These are phyloP conservation scores for Achaetomiella virescens DNA, from an alignment of 495 filamentous ascomycete genomes.

Conservation along the genomic window DNA sequence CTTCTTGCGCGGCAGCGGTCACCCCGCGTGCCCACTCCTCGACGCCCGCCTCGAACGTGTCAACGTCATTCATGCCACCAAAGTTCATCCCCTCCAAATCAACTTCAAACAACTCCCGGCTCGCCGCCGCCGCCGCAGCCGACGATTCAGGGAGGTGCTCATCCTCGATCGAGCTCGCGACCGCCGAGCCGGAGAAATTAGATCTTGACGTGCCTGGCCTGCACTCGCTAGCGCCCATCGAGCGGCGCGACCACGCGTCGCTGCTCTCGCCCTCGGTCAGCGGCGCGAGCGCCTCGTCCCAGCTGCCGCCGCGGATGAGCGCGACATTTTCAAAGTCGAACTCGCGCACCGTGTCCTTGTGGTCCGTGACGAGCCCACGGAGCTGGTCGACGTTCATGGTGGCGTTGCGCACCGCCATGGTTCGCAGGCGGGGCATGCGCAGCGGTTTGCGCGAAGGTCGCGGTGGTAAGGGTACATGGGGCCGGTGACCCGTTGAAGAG, in stretches of 20 bases:
- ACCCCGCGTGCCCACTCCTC: slow-evolving; percentile 47
- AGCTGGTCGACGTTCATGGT: slow-evolving; percentile 63
- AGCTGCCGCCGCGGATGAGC: slow-evolving; percentile 55
- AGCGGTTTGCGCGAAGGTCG: slow-evolving; percentile 43
- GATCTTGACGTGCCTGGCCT: slow-evolving; percentile 21
- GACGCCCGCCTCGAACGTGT: slow-evolving; percentile 27
- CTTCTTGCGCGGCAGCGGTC: slow-evolving; percentile 34
- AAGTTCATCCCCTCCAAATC: slow-evolving; percentile 34
- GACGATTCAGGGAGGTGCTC: slow-evolving; percentile 31
- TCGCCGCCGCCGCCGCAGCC: slow-evolving; percentile 39
- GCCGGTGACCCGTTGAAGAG: slow-evolving; percentile 47
- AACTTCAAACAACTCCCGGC: slow-evolving; percentile 36
- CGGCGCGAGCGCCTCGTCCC: slow-evolving; percentile 69
- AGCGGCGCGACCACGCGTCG: slow-evolving; percentile 39
- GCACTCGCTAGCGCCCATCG: slow-evolving; percentile 19
- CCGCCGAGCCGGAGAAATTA: slow-evolving; percentile 17
- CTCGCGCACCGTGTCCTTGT: slow-evolving; percentile 58
- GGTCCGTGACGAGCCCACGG: slow-evolving; percentile 50
- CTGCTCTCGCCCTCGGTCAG: slow-evolving; percentile 39
- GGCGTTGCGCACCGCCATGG: slow-evolving; percentile 61
- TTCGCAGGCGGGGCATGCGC: slow-evolving; percentile 51
- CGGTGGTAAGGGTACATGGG: slow-evolving; percentile 45
- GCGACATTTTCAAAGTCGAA: slow-evolving; percentile 66
- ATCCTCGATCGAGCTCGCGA: slow-evolving; percentile 22
- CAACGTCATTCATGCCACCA: slow-evolving; percentile 31